Evolutionary conservation across 148 eudicot genomes (phyloP), one percentile per base, ranked within the genome.

Genomic region (Fagopyrum esculentum): DNA sequence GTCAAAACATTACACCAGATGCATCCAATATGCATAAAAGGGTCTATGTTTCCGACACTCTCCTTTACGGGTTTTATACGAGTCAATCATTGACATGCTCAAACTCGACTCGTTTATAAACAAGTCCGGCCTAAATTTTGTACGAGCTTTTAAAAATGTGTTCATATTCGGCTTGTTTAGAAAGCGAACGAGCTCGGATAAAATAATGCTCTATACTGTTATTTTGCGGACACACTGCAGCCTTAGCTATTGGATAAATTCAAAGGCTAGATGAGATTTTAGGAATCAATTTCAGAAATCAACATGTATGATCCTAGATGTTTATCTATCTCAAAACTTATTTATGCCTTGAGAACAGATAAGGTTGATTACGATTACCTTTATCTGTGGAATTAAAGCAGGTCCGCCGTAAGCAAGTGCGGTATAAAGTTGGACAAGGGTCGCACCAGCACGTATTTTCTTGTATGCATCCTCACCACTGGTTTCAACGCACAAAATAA

Each of bases 401-500:
- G 99, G 98, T 40, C 99, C 99, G 5, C 97, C 98, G 74, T 89
- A 95, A 44, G 94, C 99, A 84, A 95, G 92, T 43, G 91, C 97
- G 9, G 99, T 90, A 82, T 95, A 95, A 16, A 95, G 88, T 82
- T 95, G 98, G 81, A 95, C 87, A 66, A 95, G 97, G 56, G 85
- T 85, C 56, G 98, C 98, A 73, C 98, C 98, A 55, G 96, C 87
- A 81, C 96, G 89, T 75, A 95, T 89, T 82, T 95, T 95, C 80
- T 90, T 90, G 86, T 92, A 95, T 63, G 93, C 98, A 79, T 95
- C 98, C 85, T 89, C 97, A 40, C 98, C 98, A 83, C 98, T 95
- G 82, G 63, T 84, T 73, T 71, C 69, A 77, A 55, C 81, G 61
- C 61, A 79, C 77, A 73, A 63, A 69, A 54, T 54, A 66, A 68